Percentiles rank a stretch among this genome's conserved stretches.
Evolutionary conservation across 164 flowering plant species (phyloP).

Genomic region (Chimonanthus praecox): DNA sequence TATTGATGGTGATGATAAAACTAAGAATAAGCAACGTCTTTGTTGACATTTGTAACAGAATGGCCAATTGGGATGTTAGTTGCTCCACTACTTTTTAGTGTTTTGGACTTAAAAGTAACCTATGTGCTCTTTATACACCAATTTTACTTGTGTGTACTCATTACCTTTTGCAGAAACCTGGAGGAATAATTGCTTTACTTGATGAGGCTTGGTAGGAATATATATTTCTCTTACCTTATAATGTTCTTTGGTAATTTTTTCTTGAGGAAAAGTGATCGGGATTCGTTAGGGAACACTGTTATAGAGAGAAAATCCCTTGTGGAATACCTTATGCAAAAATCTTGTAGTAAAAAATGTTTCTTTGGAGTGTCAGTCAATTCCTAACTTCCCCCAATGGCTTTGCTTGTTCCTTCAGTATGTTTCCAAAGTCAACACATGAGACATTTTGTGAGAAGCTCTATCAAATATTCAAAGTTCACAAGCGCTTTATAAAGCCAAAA

Average conservation of each 20-base stretch:
- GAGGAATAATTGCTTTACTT: constrained; percentile 79
- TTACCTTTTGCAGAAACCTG: constrained; percentile 70
- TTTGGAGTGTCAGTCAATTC: not conserved
- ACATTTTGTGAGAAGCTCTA: constrained; percentile 84
- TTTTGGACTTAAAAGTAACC: not conserved
- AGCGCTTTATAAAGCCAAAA: constrained; percentile 83
- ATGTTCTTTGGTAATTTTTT: not conserved
- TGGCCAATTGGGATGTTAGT: not conserved
- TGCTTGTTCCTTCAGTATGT: constrained; percentile 60
- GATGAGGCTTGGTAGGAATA: constrained; percentile 82
- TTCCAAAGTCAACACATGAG: constrained; percentile 90
- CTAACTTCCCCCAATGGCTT: not conserved
- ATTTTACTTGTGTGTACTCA: constrained; percentile 4
- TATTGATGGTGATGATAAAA: too few relatives aligned
- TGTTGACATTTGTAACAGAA: not conserved
- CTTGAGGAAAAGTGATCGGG: not conserved
- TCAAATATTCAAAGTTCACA: constrained; percentile 68
- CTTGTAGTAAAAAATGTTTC: not conserved
- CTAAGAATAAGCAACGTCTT: not conserved
- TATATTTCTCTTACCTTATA: constrained; percentile 1
- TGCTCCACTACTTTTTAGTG: not conserved
- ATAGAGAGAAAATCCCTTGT: not conserved
- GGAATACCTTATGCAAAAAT: not conserved
- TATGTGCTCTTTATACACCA: not conserved
- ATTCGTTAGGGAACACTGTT: not conserved